phyloP scores from a whole-genome alignment of 768 basidiomycete genomes.

The Russula lepida region DNA sequence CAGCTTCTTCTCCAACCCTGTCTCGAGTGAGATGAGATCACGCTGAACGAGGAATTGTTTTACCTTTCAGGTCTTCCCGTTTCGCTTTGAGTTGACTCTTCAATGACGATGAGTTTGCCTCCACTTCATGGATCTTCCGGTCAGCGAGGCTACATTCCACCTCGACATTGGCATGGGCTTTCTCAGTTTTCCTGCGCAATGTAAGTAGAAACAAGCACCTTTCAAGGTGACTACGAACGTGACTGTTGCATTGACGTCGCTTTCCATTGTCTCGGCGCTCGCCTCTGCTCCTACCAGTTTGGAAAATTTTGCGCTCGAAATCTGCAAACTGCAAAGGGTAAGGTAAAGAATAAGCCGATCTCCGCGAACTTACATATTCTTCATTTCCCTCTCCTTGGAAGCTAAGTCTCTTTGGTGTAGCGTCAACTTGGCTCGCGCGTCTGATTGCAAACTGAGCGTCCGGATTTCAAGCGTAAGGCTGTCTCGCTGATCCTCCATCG shows the following conservation, averaged over 20 bases:
- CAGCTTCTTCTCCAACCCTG: slow-evolving; percentile 45
- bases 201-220: not conserved
- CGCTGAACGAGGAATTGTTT: slow-evolving; percentile 16
- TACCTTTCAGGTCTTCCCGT: slow-evolving; percentile 55
- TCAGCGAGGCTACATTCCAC: slow-evolving; percentile 38
- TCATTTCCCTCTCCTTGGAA: slow-evolving; percentile 56
- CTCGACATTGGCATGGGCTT: slow-evolving; percentile 44
- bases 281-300: slow-evolving; percentile 57
- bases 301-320: slow-evolving; percentile 51
- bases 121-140: slow-evolving; percentile 51
- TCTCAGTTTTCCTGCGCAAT: slow-evolving; percentile 54
- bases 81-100: slow-evolving; percentile 56
- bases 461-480: slow-evolving; percentile 61
- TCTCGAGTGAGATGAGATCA: not conserved
- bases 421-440: slow-evolving; percentile 69
- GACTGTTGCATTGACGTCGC: slow-evolving; percentile 50
- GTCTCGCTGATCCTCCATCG: slow-evolving; percentile 63
- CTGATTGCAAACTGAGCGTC: slow-evolving; percentile 66
- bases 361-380: slow-evolving; percentile 48
- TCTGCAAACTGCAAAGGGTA: slow-evolving; percentile 46
- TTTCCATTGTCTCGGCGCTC: slow-evolving; percentile 60
- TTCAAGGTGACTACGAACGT: slow-evolving; percentile 36
- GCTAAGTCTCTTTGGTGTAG: slow-evolving; percentile 62
- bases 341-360: slow-evolving; percentile 2
- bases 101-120: slow-evolving; percentile 51